Percentiles rank a stretch among this genome's conserved stretches.
These are phyloP conservation scores for Wickerhamiella australiensis DNA, from an alignment of 805 yeast species.

Conservation along the genomic window DNA sequence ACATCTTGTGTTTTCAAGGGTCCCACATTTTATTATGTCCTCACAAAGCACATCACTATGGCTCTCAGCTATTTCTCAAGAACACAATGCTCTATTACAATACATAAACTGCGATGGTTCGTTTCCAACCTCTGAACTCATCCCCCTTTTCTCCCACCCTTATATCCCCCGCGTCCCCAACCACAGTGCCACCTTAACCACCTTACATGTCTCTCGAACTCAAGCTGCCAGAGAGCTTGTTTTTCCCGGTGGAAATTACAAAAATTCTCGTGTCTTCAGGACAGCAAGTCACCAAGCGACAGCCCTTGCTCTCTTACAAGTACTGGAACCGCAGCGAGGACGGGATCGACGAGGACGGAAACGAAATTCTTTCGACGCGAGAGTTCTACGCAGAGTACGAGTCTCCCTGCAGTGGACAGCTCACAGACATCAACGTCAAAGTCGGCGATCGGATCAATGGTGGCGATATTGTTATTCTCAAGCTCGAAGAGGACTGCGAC, in stretches of 20 bases:
- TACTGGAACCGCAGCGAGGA: constrained; percentile 46
- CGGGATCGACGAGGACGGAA: constrained; percentile 28
- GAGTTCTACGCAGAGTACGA: constrained; percentile 47
- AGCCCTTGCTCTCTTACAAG: constrained; percentile 46
- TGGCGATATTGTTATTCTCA: constrained; percentile 39
- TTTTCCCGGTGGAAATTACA: constrained; percentile 56
- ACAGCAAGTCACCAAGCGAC: constrained; percentile 38
- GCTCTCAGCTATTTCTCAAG: too few relatives aligned
- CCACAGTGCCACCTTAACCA: neutral
- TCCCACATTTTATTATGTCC: too few relatives aligned
- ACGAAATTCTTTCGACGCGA: constrained; percentile 26
- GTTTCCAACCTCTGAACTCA: neutral
- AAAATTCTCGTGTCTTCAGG: constrained; percentile 38
- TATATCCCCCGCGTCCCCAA: neutral
- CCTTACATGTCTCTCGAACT: neutral
- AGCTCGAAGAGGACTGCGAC: constrained; percentile 68
- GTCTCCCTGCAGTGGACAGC: constrained; percentile 64
- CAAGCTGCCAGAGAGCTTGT: constrained; percentile 45
- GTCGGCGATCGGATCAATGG: constrained; percentile 48
- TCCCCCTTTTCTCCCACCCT: neutral
- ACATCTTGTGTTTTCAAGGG: too few relatives aligned
- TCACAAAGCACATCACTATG: too few relatives aligned
- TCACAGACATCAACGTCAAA: constrained; percentile 39
- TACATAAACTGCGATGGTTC: neutral
- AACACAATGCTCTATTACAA: too few relatives aligned